Evolutionary conservation across 1,284 basidiomycete genomes (phyloP).

Genomic region (Ganoderma sinense): DNA sequence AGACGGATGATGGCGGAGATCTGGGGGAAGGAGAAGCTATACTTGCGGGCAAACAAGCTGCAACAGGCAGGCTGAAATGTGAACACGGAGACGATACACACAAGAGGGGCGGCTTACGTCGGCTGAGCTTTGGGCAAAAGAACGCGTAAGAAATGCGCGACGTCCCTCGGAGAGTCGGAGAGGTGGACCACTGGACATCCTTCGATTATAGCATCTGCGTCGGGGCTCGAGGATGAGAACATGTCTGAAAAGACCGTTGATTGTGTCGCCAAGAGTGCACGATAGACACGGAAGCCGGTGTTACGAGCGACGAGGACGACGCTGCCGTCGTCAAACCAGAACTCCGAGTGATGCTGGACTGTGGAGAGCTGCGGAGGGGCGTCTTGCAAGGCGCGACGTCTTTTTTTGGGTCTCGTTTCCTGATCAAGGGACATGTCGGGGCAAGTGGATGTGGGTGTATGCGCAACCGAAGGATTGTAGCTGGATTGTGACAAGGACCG

Average conservation of each 20-base stretch:
- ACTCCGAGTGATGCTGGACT: no score
- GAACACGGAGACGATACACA: background rate
- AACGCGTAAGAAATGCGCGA: conserved; percentile 8
- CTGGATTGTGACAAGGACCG: no score
- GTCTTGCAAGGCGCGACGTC: no score
- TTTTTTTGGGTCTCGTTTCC: no score
- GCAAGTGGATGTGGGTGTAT: no score
- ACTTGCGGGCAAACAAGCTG: no score
- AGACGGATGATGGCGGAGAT: conserved; percentile 5
- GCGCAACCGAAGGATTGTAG: no score
- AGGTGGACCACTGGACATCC: conserved; percentile 27
- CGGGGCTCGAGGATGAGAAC: conserved; percentile 19
- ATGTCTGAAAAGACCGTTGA: conserved; percentile 29
- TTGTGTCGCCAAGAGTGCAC: conserved; percentile 18
- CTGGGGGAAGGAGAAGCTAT: background rate
- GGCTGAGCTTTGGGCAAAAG: background rate
- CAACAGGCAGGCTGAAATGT: background rate
- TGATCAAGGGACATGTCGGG: no score
- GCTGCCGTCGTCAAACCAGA: conserved; percentile 16
- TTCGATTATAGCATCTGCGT: conserved; percentile 8
- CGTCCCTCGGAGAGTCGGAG: conserved; percentile 18
- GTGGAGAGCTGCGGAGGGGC: no score
- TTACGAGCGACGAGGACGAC: conserved; percentile 14
- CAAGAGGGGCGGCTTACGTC: background rate
- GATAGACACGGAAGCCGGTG: conserved; percentile 18